Conservation (phyloP, 2,329 filamentous ascomycete genomes). For the Mycogone perniciosa region DNA sequence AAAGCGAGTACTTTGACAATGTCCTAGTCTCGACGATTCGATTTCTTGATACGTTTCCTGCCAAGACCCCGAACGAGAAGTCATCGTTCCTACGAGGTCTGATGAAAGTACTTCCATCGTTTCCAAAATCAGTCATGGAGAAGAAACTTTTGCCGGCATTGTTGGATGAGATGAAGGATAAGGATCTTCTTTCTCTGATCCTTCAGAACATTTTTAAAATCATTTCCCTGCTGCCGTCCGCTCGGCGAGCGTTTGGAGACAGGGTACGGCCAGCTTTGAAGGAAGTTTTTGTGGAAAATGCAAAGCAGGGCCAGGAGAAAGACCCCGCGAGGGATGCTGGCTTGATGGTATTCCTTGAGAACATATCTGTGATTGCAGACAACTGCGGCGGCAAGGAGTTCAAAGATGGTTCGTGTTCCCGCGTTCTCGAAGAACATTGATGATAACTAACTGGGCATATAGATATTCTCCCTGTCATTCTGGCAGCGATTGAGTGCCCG, state of each 20-base stretch:
- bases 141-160: constrained; percentile 88
- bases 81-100: constrained; percentile 85
- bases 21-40: constrained; percentile 93
- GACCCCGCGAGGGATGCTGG: constrained; percentile 82
- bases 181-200: constrained; percentile 75
- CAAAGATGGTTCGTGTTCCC: constrained; percentile 64
- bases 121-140: constrained; percentile 88
- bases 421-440: constrained; percentile 8
- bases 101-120: constrained; percentile 79
- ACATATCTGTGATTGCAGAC: constrained; percentile 66
- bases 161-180: constrained; percentile 90
- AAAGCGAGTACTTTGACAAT: constrained; percentile 95
- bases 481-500: constrained; percentile 77
- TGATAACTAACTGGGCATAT: constrained; percentile 1
- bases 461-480: constrained; percentile 84
- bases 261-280: constrained; percentile 79
- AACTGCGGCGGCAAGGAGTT: constrained; percentile 90
- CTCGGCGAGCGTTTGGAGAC: constrained; percentile 73
- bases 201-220: constrained; percentile 92
- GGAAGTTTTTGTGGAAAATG: constrained; percentile 67
- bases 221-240: constrained; percentile 67
- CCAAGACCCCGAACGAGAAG: constrained; percentile 89
- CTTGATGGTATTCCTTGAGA: constrained; percentile 83
- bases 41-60: constrained; percentile 84
- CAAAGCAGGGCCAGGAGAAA: constrained; percentile 58